phyloP scores from a whole-genome alignment of 257 asterid genomes.

The Eucommia ulmoides region DNA sequence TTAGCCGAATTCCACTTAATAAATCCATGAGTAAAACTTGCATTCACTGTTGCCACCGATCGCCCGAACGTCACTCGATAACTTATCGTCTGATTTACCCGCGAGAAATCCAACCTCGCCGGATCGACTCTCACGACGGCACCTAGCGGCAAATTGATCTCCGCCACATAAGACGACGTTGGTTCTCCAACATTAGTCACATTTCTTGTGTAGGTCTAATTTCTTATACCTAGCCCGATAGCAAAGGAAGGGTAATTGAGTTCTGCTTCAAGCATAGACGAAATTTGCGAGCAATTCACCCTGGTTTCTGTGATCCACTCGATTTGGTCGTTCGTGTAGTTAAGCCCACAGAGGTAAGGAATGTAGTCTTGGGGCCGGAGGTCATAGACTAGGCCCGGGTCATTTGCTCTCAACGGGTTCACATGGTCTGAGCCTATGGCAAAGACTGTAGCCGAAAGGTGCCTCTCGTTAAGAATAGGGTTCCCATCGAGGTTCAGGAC shows the following conservation, averaged over 20 bases:
- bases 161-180: not conserved
- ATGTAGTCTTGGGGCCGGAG: not conserved
- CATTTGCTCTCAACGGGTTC: not conserved
- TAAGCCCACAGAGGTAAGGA: too few relatives aligned
- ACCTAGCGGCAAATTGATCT: too few relatives aligned
- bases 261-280: not conserved
- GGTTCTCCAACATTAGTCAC: not conserved
- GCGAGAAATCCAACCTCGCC: too few relatives aligned
- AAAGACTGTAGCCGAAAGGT: not conserved
- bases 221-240: not conserved
- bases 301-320: not conserved
- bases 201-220: not conserved
- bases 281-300: not conserved
- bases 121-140: too few relatives aligned
- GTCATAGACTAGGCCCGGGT: not conserved
- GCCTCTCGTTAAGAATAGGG: not conserved
- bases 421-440: not conserved
- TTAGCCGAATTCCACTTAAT: too few relatives aligned
- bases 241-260: too few relatives aligned
- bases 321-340: not conserved
- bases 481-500: too few relatives aligned
- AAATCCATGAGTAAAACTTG: too few relatives aligned
- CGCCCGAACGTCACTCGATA: too few relatives aligned
- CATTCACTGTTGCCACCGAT: too few relatives aligned
- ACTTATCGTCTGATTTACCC: too few relatives aligned